These are phyloP conservation scores for Clonostachys sp. DNA, from an alignment of 2,329 filamentous ascomycete genomes.

Conservation along the genomic window DNA sequence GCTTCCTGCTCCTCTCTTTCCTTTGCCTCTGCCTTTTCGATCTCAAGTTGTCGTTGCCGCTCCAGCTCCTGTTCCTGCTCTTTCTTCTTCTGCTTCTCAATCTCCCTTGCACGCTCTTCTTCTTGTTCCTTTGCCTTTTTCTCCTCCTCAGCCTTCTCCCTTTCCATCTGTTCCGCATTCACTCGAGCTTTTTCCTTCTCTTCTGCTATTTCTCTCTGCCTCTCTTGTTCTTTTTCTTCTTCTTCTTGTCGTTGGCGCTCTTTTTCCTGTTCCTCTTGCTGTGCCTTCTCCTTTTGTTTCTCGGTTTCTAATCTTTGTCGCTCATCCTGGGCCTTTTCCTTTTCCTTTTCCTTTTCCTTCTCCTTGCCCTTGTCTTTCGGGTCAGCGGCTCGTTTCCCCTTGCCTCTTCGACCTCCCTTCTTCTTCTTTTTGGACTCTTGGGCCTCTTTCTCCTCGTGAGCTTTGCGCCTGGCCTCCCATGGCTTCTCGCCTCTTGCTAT, in stretches of 20 bases:
- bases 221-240: slow-evolving; percentile 30
- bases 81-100: slow-evolving; percentile 16
- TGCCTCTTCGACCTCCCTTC: slow-evolving; percentile 30
- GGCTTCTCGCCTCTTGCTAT: slow-evolving; percentile 78
- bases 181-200: slow-evolving; percentile 53
- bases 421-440: slow-evolving; percentile 33
- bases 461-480: slow-evolving; percentile 70
- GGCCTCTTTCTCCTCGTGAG: slow-evolving; percentile 50
- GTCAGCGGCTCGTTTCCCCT: slow-evolving; percentile 62
- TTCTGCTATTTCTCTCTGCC: slow-evolving; percentile 62
- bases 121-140: slow-evolving; percentile 10
- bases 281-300: slow-evolving; percentile 9
- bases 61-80: not conserved
- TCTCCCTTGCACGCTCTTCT: slow-evolving; percentile 30
- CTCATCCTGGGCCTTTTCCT: not conserved
- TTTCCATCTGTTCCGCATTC: slow-evolving; percentile 1
- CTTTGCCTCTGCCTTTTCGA: slow-evolving; percentile 14
- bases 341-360: slow-evolving; percentile 2
- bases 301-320: slow-evolving; percentile 10
- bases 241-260: slow-evolving; percentile 33
- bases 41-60: slow-evolving; percentile 5
- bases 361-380: slow-evolving; percentile 53
- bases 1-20: slow-evolving; percentile 1
- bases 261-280: slow-evolving; percentile 14
- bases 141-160: not conserved